Base-by-base conservation (phyloP, 176 grass and related monocot genomes). In the Avena insularis region DNA sequence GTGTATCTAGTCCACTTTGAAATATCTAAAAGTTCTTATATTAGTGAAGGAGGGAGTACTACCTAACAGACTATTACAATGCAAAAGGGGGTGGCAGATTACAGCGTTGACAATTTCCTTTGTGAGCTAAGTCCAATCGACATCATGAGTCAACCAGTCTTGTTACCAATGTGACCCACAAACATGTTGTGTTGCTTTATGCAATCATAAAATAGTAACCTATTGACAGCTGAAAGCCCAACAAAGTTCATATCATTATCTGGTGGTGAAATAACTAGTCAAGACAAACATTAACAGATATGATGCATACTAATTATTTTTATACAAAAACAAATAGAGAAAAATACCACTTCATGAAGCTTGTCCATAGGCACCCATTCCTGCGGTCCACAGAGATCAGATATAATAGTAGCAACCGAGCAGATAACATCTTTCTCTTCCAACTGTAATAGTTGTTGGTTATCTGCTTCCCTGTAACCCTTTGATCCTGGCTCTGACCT, bases 361-460 rank as follows among this genome's bases (percentile, higher is more conserved):
- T 89, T 89, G 54, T 85, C 67, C 89, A 98, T 95, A 79, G 89
- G 86, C 74, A 92, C 75, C 87, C 91, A 90, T 66, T 93, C 91
- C 65, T 92, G 87, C 54, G 89, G 86, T 16, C 87, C 89, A 83
- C 93, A 93, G 40, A 95, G 83, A 90, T 93, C 90, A 87, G 87
- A 83, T 47, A 95, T 76, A 69, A 98, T 84, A 53, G 86, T 92
- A 76, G 91, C 88, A 68, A 92, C 77, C 63, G 89, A 98, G 75
- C 91, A 98, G 57, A 93, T 87, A 81, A 95, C 88, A 85, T 98
- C 95, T 92, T 93, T 95, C 89, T 98, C 91, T 93, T 98, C 95
- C 84, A 98, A 88, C 55, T 85, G 87, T 81, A 98, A 89, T 49
- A 98, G 79, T 82, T 89, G 80, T 45, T 90, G 75, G 83, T 95